These are phyloP conservation scores for Tetrahymena elliotti DNA, from an alignment of 73 alveolate species.

Conservation along the genomic window DNA sequence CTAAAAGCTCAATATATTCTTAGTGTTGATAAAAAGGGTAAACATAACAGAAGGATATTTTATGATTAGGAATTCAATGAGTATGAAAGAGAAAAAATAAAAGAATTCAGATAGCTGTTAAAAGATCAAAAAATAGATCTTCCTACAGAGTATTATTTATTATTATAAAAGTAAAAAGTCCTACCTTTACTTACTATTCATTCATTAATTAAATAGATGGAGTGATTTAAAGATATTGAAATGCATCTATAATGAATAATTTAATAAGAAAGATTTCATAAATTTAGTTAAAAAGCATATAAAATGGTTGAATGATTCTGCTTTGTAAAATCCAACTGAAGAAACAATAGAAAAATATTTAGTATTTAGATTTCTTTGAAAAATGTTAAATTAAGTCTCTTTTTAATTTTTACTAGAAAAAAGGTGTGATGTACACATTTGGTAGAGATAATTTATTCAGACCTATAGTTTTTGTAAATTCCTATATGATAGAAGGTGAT, in stretches of 20 bases:
- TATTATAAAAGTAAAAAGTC: neutral
- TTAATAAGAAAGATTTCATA: neutral
- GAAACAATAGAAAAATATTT: neutral
- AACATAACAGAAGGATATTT: neutral
- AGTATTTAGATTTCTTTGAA: neutral
- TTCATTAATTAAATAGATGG: neutral
- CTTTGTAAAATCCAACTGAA: neutral
- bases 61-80: neutral
- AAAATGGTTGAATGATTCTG: neutral
- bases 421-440: neutral
- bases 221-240: neutral
- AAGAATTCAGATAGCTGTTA: neutral
- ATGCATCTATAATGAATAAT: neutral
- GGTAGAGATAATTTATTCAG: neutral
- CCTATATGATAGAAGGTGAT: neutral
- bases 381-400: neutral
- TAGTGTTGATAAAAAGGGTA: neutral
- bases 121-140: neutral
- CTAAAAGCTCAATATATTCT: neutral
- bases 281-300: neutral
- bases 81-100: neutral
- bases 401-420: neutral
- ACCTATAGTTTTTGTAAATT: neutral
- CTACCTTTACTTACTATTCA: neutral
- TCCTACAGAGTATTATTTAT: neutral